phyloP scores from a whole-genome alignment of 2,329 filamentous ascomycete genomes.

The Pyrenophora tritici-repentis region DNA sequence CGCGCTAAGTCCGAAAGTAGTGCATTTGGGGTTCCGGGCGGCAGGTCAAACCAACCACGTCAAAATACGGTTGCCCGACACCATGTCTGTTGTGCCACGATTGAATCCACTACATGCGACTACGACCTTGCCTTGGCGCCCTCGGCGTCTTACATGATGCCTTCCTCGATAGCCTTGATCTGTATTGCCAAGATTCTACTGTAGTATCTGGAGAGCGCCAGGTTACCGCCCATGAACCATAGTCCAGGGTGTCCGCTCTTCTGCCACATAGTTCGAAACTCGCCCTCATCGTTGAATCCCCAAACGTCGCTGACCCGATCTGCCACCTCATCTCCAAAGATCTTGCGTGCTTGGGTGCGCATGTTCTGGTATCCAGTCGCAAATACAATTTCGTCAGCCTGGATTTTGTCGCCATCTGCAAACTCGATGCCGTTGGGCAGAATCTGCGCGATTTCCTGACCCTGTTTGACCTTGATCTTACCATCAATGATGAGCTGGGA shows the following conservation, averaged over 20 bases:
- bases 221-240: constrained; percentile 54
- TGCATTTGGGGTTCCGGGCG: constrained; percentile 1
- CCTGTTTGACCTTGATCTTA: constrained; percentile 53
- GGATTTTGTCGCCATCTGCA: constrained; percentile 49
- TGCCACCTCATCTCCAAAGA: constrained; percentile 51
- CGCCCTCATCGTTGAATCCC: constrained; percentile 54
- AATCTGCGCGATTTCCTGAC: constrained; percentile 44
- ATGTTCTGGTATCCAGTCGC: constrained; percentile 56
- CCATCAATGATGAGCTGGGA: constrained; percentile 51
- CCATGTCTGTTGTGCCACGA: neutral
- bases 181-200: constrained; percentile 54
- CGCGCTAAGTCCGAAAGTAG: constrained; percentile 12
- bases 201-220: constrained; percentile 54
- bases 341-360: constrained; percentile 43
- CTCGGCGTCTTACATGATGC: constrained; percentile 9
- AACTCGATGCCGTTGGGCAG: constrained; percentile 51
- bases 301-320: constrained; percentile 52
- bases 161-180: constrained; percentile 50
- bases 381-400: constrained; percentile 55
- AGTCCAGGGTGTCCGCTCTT: constrained; percentile 44
- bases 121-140: constrained; percentile 4
- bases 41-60: neutral
- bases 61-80: neutral
- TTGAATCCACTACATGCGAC: neutral
- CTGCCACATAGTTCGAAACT: constrained; percentile 52